A percentile compares a stretch with the other conserved stretches of the same genome.
These are phyloP conservation scores for Phytomonas sp. DNA, from an alignment of 208 protist species.

Conservation along the genomic window DNA sequence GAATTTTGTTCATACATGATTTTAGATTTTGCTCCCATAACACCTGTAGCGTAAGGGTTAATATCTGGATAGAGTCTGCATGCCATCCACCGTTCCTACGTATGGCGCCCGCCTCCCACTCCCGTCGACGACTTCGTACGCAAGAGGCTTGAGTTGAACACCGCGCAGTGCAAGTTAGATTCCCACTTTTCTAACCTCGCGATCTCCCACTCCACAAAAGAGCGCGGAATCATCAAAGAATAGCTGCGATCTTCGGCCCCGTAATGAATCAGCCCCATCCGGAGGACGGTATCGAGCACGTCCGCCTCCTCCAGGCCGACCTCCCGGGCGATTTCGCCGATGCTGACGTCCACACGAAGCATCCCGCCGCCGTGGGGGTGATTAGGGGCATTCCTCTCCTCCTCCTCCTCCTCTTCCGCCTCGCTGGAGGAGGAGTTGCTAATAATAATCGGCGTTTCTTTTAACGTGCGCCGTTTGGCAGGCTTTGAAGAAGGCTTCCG, in stretches of 20 bases:
- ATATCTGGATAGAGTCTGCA: background rate
- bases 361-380: background rate
- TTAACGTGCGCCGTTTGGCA: background rate
- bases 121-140: slow-evolving; percentile 3
- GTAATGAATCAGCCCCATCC: slow-evolving; percentile 71
- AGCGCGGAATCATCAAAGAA: slow-evolving; percentile 48
- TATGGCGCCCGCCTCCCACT: background rate
- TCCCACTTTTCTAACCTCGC: slow-evolving; percentile 18
- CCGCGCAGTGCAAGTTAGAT: slow-evolving; percentile 19
- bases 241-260: slow-evolving; percentile 55
- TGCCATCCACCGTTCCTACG: background rate
- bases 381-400: background rate
- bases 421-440: background rate
- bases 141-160: slow-evolving; percentile 38
- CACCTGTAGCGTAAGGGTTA: background rate
- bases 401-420: background rate
- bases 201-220: slow-evolving; percentile 38
- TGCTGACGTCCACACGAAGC: slow-evolving; percentile 14
- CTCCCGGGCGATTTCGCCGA: slow-evolving; percentile 45
- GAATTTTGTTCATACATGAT: background rate
- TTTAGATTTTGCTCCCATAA: background rate
- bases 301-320: slow-evolving; percentile 72
- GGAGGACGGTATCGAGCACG: slow-evolving; percentile 58
- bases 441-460: background rate
- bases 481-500: background rate